phyloP scores from a whole-genome alignment of 768 basidiomycete species.

The Fomitopsis serialis region DNA sequence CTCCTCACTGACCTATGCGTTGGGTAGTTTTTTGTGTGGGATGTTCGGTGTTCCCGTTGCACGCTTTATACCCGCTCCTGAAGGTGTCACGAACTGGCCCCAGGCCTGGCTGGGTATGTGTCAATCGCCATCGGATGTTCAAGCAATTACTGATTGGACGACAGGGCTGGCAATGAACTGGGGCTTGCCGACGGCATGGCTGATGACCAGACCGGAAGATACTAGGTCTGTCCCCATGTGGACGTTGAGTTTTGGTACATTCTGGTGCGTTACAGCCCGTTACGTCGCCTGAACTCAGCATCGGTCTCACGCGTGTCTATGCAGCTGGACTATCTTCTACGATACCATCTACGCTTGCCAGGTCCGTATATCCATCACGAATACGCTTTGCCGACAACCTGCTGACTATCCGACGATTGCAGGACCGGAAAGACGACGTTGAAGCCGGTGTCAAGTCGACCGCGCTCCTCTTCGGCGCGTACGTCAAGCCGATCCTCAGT shows the following conservation, averaged over 20 bases:
- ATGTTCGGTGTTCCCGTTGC: conserved; percentile 14
- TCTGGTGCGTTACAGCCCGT: conserved; percentile 16
- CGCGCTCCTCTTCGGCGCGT: conserved; percentile 64
- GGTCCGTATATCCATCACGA: no score
- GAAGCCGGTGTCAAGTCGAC: conserved; percentile 71
- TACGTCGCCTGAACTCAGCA: no score
- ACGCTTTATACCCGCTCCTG: conserved; percentile 40
- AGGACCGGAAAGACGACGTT: conserved; percentile 72
- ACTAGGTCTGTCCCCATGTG: conserved; percentile 20
- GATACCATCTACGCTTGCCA: conserved; percentile 70
- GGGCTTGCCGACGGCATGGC: conserved; percentile 34
- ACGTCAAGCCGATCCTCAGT: conserved; percentile 53
- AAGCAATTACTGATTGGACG: background rate
- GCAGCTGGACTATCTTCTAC: conserved; percentile 41
- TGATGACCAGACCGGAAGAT: conserved; percentile 25
- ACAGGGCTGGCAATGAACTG: conserved; percentile 1
- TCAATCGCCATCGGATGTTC: background rate
- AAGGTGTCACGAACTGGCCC: conserved; percentile 58
- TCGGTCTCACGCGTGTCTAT: background rate
- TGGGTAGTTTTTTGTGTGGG: conserved; percentile 9
- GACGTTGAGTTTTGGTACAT: conserved; percentile 14
- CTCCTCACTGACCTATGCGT: background rate
- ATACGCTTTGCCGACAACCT: no score
- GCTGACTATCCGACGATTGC: conserved; percentile 11
- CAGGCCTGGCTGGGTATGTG: conserved; percentile 55